Evolutionary conservation across 75 land plant species (phyloP).

Genomic region (Selaginella moellendorffii): DNA sequence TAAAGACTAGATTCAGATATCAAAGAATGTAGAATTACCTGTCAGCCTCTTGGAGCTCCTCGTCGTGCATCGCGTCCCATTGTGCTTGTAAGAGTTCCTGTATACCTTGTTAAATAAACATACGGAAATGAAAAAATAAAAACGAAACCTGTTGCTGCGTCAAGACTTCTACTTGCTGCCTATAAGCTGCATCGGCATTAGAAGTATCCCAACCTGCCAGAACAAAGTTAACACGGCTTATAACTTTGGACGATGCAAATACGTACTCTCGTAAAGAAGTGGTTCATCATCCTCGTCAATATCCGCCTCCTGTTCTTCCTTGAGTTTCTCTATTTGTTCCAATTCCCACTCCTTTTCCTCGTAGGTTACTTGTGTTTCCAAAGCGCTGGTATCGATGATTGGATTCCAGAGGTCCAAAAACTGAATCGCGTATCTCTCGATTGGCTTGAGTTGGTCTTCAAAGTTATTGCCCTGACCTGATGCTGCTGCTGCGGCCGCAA

Average conservation of each 20-base stretch:
- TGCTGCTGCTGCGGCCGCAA: conserved; percentile 90
- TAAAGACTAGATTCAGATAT: neutral
- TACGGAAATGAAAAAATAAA: neutral
- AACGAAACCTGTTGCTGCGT: conserved; percentile 74
- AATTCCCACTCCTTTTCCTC: conserved; percentile 96
- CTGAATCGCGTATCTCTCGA: conserved; percentile 91
- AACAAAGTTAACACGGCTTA: neutral
- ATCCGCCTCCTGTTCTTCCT: conserved; percentile 96
- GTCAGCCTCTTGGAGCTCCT: conserved; percentile 27
- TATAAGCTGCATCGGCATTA: conserved; percentile 83
- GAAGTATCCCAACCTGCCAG: conserved; percentile 91
- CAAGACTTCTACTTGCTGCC: conserved; percentile 87
- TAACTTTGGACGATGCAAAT: neutral
- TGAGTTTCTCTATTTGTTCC: conserved; percentile 80
- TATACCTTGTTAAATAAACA: conserved; percentile 2
- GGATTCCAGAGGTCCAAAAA: conserved; percentile 95
- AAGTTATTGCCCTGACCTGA: conserved; percentile 73
- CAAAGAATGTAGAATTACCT: conserved; percentile 16
- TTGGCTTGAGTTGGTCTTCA: conserved; percentile 76
- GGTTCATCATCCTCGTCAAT: conserved; percentile 99
- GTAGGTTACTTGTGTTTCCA: conserved; percentile 42
- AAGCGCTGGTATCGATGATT: conserved; percentile 55
- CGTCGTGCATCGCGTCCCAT: conserved; percentile 28
- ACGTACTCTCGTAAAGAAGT: conserved; percentile 89
- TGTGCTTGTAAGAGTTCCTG: conserved; percentile 36